phyloP scores from a whole-genome alignment of 139 green algal species.

The Chlorella sorokiniana region DNA sequence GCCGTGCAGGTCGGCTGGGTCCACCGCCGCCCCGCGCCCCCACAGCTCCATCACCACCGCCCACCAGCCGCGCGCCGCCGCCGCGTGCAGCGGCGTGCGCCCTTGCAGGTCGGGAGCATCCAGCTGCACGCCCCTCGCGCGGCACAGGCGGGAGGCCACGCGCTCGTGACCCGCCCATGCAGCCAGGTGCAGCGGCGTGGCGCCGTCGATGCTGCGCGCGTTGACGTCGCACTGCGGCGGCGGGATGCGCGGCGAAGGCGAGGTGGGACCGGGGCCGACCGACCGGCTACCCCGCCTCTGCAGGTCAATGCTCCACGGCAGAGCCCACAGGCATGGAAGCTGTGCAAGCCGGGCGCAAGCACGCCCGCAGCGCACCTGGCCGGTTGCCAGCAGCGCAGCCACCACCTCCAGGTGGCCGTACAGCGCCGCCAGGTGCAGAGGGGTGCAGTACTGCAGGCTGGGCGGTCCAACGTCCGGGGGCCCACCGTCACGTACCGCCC shows the following conservation, averaged over 20 bases:
- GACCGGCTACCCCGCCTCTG: too few relatives aligned
- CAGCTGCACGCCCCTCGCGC: constrained; percentile 14
- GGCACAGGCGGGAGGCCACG: constrained; percentile 35
- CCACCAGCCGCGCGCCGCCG: constrained; percentile 35
- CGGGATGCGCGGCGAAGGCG: neutral
- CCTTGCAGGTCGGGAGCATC: constrained; percentile 45
- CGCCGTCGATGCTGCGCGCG: constrained; percentile 36
- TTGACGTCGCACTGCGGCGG: constrained; percentile 27
- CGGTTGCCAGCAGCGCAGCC: constrained; percentile 14
- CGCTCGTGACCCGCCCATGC: constrained; percentile 36
- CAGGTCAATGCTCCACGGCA: too few relatives aligned
- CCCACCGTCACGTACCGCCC: constrained; percentile 14
- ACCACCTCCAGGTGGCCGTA: constrained; percentile 40
- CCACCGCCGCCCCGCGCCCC: constrained; percentile 24
- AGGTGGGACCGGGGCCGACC: neutral
- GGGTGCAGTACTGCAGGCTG: constrained; percentile 47
- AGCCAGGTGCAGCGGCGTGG: constrained; percentile 49
- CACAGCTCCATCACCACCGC: constrained; percentile 52
- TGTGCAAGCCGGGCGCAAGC: neutral
- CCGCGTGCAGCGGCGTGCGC: constrained; percentile 48
- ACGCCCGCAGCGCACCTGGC: neutral
- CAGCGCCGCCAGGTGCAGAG: constrained; percentile 45
- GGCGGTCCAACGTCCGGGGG: neutral
- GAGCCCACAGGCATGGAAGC: too few relatives aligned
- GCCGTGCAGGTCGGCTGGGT: constrained; percentile 39